Conservation (phyloP, 1,284 basidiomycete genomes). For the Ceratobasidium sp. region DNA sequence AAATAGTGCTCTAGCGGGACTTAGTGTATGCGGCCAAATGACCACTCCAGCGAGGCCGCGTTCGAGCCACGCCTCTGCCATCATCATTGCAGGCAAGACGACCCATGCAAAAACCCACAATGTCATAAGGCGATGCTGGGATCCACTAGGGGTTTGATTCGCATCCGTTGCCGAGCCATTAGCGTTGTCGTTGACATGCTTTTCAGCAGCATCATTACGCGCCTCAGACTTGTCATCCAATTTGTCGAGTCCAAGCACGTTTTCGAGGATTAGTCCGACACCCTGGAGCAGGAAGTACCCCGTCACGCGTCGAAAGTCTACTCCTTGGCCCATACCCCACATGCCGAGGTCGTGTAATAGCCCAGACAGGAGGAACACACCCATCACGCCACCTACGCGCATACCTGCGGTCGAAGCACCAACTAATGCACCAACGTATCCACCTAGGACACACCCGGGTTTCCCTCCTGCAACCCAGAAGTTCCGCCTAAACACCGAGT, state of each 20-base stretch:
- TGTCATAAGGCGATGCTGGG: background rate
- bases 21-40: slow-evolving; percentile 9
- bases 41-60: slow-evolving; percentile 17
- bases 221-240: background rate
- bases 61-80: background rate
- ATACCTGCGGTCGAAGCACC: background rate
- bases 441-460: background rate
- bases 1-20: slow-evolving; percentile 6
- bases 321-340: slow-evolving; percentile 64
- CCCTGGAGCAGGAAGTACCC: slow-evolving; percentile 66
- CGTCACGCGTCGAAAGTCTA: slow-evolving; percentile 54
- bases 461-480: slow-evolving; percentile 18
- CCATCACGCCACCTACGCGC: slow-evolving; percentile 55
- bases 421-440: background rate
- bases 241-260: slow-evolving; percentile 2
- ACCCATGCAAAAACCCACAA: slow-evolving; percentile 28
- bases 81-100: slow-evolving; percentile 11
- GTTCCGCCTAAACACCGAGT: slow-evolving; percentile 32
- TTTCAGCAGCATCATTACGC: background rate
- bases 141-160: background rate
- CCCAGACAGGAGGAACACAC: slow-evolving; percentile 64
- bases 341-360: slow-evolving; percentile 62
- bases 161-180: background rate
- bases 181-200: background rate
- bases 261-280: slow-evolving; percentile 59